Evolutionary conservation across 352 stramenopile genomes (phyloP).

Genomic region (Phytophthora crassamura): DNA sequence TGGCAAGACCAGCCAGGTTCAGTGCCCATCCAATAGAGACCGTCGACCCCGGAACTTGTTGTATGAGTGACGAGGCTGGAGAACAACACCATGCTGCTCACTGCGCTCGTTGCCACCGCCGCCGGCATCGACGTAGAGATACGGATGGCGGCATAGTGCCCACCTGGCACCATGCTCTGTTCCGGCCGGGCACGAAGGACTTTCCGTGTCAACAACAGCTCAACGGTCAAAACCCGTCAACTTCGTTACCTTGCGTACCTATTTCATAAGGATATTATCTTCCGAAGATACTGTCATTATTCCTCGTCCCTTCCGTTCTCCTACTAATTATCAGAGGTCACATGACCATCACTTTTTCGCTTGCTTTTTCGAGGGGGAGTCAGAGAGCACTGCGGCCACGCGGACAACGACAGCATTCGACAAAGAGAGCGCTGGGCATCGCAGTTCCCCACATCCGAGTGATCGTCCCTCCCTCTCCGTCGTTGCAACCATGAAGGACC

Average conservation of each 20-base stretch:
- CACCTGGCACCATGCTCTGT: conserved; percentile 20
- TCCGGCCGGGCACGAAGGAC: conserved; percentile 7
- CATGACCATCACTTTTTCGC: neutral
- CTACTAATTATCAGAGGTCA: conserved; percentile 15
- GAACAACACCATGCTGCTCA: no score
- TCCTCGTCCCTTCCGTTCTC: neutral
- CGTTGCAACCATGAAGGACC: conserved; percentile 56
- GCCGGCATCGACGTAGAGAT: conserved; percentile 22
- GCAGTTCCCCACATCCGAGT: conserved; percentile 15
- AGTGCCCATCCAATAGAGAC: neutral
- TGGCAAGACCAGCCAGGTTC: no score
- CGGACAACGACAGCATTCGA: conserved; percentile 35
- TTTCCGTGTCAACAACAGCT: conserved; percentile 30
- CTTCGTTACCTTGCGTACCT: neutral
- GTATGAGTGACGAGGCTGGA: neutral
- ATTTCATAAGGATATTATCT: neutral
- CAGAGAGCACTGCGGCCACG: conserved; percentile 17
- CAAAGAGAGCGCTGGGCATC: conserved; percentile 34
- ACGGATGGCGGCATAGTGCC: conserved; percentile 29
- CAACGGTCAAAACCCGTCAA: conserved; percentile 14
- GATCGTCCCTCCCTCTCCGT: conserved; percentile 17
- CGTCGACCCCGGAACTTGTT: no score
- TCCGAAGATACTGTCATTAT: neutral
- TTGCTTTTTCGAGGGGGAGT: conserved; percentile 23
- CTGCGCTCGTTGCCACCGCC: neutral